These are phyloP conservation scores for Rosa hybrid DNA, from an alignment of 331 rosid species.

Conservation along the genomic window DNA sequence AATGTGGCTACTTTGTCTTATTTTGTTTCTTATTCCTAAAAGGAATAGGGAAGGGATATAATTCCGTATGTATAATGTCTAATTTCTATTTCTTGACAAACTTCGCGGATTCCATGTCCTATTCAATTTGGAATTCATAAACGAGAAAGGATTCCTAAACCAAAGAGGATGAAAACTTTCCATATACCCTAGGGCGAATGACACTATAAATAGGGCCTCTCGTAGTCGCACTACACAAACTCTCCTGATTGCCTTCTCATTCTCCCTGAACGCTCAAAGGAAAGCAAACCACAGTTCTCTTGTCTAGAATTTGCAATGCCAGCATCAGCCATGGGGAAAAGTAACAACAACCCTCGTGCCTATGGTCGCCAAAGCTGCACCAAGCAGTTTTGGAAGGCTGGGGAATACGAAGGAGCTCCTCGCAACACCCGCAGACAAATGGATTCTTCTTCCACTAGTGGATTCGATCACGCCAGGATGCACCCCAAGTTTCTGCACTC, in stretches of 20 bases:
- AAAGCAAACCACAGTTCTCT: neutral
- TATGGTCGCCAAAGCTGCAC: neutral
- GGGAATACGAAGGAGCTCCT: slow-evolving; percentile 67
- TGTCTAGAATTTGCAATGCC: neutral
- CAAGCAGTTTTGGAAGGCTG: slow-evolving; percentile 96
- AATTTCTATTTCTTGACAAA: neutral
- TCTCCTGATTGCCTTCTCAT: neutral
- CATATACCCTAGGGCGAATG: neutral
- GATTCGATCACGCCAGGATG: slow-evolving; percentile 92
- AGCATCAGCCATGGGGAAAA: neutral
- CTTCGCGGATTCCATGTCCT: neutral
- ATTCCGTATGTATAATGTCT: no score
- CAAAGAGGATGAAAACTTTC: neutral
- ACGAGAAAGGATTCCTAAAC: neutral
- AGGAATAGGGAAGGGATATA: neutral
- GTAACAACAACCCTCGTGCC: neutral
- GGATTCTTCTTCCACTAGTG: slow-evolving; percentile 57
- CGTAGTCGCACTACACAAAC: neutral
- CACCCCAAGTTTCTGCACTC: slow-evolving; percentile 98
- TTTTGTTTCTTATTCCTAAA: neutral
- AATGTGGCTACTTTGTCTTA: no score
- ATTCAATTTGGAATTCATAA: neutral
- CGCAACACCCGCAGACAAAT: slow-evolving; percentile 18
- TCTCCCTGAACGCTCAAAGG: neutral
- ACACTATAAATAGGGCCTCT: neutral